Evolutionary conservation across 805 yeast species (phyloP), one percentile per base, ranked within the genome.

Genomic region (Pichia thaimueangensis): DNA sequence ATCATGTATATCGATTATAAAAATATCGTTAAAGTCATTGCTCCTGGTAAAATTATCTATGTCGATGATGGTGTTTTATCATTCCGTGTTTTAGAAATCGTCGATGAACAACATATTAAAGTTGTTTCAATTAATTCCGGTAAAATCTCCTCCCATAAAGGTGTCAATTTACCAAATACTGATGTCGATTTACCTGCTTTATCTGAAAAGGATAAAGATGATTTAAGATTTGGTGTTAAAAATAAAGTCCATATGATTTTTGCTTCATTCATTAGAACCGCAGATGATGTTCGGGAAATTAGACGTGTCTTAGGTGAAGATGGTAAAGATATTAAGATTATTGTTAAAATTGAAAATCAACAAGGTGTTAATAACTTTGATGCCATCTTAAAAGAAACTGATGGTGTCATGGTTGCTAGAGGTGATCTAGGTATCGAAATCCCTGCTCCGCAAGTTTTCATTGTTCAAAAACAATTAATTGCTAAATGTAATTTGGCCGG

Each of bases 311-410:
- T 93, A 58, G 97, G 97, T 65, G 96, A 88, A 72, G 95, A 87
- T 42, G 98, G 98, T 66, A 82, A 82, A 70, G 85, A 86, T 62
- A 86, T 93, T 69, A 94, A 93, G 78, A 88, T 93, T 73, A 89
- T 93, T 59, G 83, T 87, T 66, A 93, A 93, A 80, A 91, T 93
- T 65, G 98, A 93, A 78, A 89, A 88, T 78, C 97, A 91, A 75
- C 98, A 93, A 73, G 98, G 98, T 78, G 97, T 93, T 61, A 89
- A 93, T 85, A 93, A 93, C 82, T 93, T 93, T 65, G 98, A 93
- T 69, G 97, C 86, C 51, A 93, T 93, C 64, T 80, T 93, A 65
- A 67, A 67, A 60, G 95, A 81, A 69, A 93, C 98, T 51, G 98
- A 93, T 67, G 98, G 97, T 76, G 96, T 93, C 63, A 93, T 93